Percentiles rank a stretch among this genome's conserved stretches.
phyloP scores from a whole-genome alignment of 768 basidiomycete species.

The Boletus reticulatus region DNA sequence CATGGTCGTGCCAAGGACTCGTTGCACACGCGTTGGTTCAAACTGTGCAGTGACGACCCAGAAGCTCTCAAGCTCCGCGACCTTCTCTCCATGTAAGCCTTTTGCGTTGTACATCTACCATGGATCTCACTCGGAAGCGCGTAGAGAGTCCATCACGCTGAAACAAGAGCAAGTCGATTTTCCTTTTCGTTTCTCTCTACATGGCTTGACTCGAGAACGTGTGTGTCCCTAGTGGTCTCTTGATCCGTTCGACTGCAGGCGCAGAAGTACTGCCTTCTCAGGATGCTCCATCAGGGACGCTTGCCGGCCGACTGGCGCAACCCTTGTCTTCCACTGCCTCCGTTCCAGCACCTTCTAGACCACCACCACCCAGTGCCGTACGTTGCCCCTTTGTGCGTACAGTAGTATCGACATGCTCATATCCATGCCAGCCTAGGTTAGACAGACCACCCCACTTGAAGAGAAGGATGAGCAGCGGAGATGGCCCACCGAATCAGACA shows the following conservation, averaged over 20 bases:
- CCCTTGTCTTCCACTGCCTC: not conserved
- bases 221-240: conserved; percentile 10
- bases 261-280: not conserved
- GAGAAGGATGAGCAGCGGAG: conserved; percentile 8
- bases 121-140: conserved; percentile 6
- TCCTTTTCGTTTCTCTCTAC: not conserved
- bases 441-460: conserved; percentile 12
- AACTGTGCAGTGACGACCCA: conserved; percentile 22
- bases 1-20: conserved; percentile 12
- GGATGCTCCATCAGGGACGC: not conserved
- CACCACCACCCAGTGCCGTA: conserved; percentile 7
- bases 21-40: conserved; percentile 26
- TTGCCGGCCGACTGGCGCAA: not conserved
- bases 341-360: not conserved
- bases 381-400: not conserved
- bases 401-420: not conserved
- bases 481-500: conserved; percentile 1
- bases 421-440: conserved; percentile 11
- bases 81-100: conserved; percentile 29
- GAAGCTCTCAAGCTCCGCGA: conserved; percentile 23
- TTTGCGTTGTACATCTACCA: not conserved
- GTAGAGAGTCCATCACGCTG: conserved; percentile 23
- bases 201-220: not conserved
- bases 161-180: conserved; percentile 20
- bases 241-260: conserved; percentile 11